Conservation (phyloP, 352 stramenopile genomes). For the Pythium brassicae region DNA sequence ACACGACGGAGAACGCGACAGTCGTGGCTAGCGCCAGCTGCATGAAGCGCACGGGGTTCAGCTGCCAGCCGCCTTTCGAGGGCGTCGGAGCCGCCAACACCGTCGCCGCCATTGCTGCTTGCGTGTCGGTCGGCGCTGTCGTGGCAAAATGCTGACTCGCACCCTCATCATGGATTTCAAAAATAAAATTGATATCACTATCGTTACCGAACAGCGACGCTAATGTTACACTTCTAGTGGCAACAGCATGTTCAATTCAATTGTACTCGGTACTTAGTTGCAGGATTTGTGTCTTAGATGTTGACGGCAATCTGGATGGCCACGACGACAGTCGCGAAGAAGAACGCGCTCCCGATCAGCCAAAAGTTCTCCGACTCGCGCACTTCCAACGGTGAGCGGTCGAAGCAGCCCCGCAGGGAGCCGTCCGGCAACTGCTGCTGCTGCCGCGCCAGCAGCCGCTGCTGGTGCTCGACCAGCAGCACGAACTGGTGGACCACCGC, state of each 20-base stretch:
- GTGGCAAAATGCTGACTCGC: too few species aligned
- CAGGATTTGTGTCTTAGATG: constrained; percentile 20
- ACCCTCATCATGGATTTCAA: background rate
- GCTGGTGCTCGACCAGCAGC: constrained; percentile 10
- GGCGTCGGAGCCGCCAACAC: constrained; percentile 5
- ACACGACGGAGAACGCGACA: constrained; percentile 56
- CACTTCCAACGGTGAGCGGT: constrained; percentile 41
- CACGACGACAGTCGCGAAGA: constrained; percentile 56
- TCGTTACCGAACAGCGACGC: too few species aligned
- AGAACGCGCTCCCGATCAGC: constrained; percentile 43
- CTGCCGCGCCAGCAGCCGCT: background rate
- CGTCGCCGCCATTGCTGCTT: background rate
- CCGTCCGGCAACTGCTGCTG: background rate
- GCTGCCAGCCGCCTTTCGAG: constrained; percentile 1
- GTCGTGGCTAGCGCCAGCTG: constrained; percentile 51
- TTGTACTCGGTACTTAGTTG: too few species aligned
- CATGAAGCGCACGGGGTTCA: constrained; percentile 68
- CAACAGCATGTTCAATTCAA: too few species aligned
- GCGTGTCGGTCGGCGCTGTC: background rate
- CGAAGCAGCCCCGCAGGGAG: constrained; percentile 21
- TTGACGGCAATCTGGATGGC: constrained; percentile 64
- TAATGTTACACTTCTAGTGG: too few species aligned
- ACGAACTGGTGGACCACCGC: constrained; percentile 17
- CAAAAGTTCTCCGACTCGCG: constrained; percentile 58
- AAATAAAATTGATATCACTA: too few species aligned